Percentiles rank a stretch among this genome's conserved stretches.
Evolutionary conservation across 202 grass and related monocot species (phyloP).

Genomic region (Miscanthus sacchariflorus): DNA sequence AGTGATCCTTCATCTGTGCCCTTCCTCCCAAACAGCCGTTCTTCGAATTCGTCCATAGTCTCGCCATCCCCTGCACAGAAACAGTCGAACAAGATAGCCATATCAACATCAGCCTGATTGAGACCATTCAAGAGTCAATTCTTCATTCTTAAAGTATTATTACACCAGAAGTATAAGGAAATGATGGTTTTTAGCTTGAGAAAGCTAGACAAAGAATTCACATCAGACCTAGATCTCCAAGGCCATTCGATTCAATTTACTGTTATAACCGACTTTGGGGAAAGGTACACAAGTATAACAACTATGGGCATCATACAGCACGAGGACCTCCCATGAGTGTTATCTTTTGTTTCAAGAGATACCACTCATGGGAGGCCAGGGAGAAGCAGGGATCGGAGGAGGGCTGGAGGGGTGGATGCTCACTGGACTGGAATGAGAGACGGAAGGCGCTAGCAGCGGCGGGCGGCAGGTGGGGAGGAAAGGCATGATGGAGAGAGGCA

Average conservation of each 20-base stretch:
- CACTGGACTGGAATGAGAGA: conserved; percentile 51
- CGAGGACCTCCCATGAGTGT: neutral
- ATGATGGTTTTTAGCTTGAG: neutral
- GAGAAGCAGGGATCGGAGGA: neutral
- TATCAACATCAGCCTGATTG: neutral
- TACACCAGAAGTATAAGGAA: neutral
- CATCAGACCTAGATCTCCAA: conserved; percentile 29
- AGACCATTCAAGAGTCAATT: conserved; percentile 11
- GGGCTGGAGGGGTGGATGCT: conserved; percentile 10
- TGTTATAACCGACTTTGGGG: neutral
- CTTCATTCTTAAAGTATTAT: conserved; percentile 18
- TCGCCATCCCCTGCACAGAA: conserved; percentile 27
- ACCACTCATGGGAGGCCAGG: neutral
- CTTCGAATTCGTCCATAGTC: conserved; percentile 54
- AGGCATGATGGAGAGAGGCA: neutral
- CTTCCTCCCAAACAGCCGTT: conserved; percentile 51
- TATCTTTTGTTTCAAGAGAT: neutral
- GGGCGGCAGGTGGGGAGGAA: neutral
- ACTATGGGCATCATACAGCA: neutral
- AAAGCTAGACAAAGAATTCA: conserved; percentile 27
- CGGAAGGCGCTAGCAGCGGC: conserved; percentile 15
- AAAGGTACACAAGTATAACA: neutral
- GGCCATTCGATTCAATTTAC: neutral
- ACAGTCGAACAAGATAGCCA: conserved; percentile 9
- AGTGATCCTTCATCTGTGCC: conserved; percentile 26